Percentiles rank a stretch among this genome's conserved stretches.
phyloP scores from a whole-genome alignment of 2,329 filamentous ascomycete genomes.

The Botrytis elliptica region DNA sequence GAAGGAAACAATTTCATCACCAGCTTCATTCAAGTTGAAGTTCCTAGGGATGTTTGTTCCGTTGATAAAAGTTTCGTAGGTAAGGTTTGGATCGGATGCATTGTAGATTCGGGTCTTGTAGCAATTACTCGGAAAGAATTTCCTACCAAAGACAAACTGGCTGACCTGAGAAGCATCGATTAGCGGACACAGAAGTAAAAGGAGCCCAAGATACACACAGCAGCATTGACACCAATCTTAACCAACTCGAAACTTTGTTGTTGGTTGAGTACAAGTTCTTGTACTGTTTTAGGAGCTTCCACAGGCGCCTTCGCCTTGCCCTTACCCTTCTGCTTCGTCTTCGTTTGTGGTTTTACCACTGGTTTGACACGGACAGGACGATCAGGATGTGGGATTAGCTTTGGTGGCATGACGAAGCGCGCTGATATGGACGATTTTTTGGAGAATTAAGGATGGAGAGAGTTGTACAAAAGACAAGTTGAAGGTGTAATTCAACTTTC shows the following conservation, averaged over 20 bases:
- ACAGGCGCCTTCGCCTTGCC: not conserved
- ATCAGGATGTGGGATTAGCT: not conserved
- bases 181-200: not conserved
- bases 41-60: constrained; percentile 7
- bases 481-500: not conserved
- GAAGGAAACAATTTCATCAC: constrained; percentile 8
- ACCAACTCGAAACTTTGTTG: constrained; percentile 27
- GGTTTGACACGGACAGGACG: not conserved
- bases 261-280: constrained; percentile 17
- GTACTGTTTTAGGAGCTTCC: not conserved
- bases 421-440: no score
- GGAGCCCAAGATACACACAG: constrained; percentile 18
- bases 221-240: constrained; percentile 25
- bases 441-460: not conserved
- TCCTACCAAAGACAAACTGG: constrained; percentile 19
- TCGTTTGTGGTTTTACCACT: not conserved
- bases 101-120: constrained; percentile 17
- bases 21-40: not conserved
- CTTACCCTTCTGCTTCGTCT: not conserved
- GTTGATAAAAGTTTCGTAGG: constrained; percentile 11
- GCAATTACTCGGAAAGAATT: constrained; percentile 1
- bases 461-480: not conserved
- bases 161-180: constrained; percentile 23
- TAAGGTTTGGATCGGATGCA: not conserved
- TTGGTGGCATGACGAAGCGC: not conserved